Percentiles rank a stretch among this genome's conserved stretches.
These are phyloP conservation scores for Diplogelasinospora grovesii DNA, from an alignment of 495 filamentous ascomycete genomes.

Conservation along the genomic window DNA sequence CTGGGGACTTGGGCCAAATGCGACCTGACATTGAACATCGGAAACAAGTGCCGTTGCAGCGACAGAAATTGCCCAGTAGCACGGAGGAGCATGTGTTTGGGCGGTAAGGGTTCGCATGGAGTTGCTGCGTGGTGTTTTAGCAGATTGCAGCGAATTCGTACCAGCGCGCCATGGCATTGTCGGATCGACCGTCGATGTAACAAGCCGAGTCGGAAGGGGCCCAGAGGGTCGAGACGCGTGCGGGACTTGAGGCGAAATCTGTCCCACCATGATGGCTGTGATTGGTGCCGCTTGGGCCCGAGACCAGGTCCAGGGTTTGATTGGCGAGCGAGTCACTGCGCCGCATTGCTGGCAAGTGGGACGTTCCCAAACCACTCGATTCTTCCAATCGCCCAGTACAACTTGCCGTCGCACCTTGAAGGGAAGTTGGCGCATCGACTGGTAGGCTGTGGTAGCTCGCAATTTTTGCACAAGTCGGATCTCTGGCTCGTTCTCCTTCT, in stretches of 20 bases:
- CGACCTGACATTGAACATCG: conserved; percentile 1
- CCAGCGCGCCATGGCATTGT: conserved; percentile 17
- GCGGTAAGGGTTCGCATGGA: background rate
- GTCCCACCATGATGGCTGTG: conserved; percentile 10
- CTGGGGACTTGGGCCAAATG: too few species aligned
- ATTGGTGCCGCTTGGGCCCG: conserved; percentile 6
- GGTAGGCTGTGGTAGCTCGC: too few species aligned
- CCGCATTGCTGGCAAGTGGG: background rate
- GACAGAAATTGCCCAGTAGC: background rate
- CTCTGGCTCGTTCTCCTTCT: too few species aligned
- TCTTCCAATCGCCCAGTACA: too few species aligned
- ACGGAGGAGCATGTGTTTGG: background rate
- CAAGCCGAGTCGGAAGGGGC: conserved; percentile 18
- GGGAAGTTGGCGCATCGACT: too few species aligned
- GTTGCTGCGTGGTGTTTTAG: conserved; percentile 11
- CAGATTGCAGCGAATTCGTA: conserved; percentile 1
- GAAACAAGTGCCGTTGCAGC: background rate
- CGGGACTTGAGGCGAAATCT: conserved; percentile 16
- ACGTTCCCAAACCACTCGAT: too few species aligned
- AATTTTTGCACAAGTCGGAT: too few species aligned
- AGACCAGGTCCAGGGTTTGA: background rate
- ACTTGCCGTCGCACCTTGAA: too few species aligned
- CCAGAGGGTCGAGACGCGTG: conserved; percentile 16
- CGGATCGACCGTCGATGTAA: conserved; percentile 29
- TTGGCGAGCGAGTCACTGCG: conserved; percentile 6